phyloP scores from a whole-genome alignment of 129 eudicot species.

The Mikania micrantha region DNA sequence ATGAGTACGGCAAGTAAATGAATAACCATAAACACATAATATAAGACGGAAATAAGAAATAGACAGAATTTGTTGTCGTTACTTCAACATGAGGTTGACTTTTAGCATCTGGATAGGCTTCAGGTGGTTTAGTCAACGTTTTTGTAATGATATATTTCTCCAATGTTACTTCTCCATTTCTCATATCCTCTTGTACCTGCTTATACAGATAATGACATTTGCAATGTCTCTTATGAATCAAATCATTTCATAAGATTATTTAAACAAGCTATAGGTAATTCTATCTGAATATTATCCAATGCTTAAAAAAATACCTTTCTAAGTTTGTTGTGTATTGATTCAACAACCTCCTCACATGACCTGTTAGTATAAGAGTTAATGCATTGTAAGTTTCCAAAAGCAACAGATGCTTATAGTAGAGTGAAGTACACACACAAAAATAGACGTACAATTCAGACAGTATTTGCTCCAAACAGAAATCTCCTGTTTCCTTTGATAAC shows the following conservation, averaged over 20 bases:
- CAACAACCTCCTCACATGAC: slow-evolving; percentile 97
- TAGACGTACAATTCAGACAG: slow-evolving; percentile 72
- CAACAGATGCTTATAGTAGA: neutral
- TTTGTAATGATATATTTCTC: slow-evolving; percentile 93
- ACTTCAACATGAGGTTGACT: slow-evolving; percentile 97
- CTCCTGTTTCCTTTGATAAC: slow-evolving; percentile 90
- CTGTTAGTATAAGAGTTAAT: slow-evolving; percentile 39
- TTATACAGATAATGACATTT: neutral
- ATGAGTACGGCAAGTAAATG: slow-evolving; percentile 3
- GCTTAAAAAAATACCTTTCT: slow-evolving; percentile 49
- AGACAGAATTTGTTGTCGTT: neutral
- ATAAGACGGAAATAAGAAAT: slow-evolving; percentile 3
- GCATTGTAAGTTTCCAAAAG: slow-evolving; percentile 3
- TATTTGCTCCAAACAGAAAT: slow-evolving; percentile 86
- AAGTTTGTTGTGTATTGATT: slow-evolving; percentile 76
- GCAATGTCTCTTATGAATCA: slow-evolving; percentile 11
- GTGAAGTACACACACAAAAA: neutral
- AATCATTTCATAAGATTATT: neutral
- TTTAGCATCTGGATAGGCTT: slow-evolving; percentile 98
- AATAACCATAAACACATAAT: neutral
- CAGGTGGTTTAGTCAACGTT: slow-evolving; percentile 89
- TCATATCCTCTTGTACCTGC: slow-evolving; percentile 97
- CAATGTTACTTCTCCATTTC: slow-evolving; percentile 78
- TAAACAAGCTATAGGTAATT: neutral
- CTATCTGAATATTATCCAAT: neutral